These are phyloP conservation scores for Phytophthora hibernalis DNA, from an alignment of 352 stramenopile genomes.

Conservation along the genomic window DNA sequence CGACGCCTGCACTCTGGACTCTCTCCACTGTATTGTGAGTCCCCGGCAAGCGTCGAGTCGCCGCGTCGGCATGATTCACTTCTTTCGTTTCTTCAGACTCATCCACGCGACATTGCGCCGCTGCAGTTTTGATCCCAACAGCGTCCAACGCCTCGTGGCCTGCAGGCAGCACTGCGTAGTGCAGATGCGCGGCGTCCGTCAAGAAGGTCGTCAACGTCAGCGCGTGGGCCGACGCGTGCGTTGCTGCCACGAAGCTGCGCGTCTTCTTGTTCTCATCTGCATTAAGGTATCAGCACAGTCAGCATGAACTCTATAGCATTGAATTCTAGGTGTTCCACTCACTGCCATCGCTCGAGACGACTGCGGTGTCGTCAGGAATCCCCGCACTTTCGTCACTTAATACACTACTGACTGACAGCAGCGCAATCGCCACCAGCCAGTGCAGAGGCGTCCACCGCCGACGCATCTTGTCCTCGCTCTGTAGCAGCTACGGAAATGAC, in stretches of 20 bases:
- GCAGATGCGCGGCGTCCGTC: conserved; percentile 73
- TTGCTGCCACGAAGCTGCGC: conserved; percentile 62
- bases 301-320: neutral
- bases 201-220: conserved; percentile 79
- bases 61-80: neutral
- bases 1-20: neutral
- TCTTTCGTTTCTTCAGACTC: neutral
- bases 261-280: conserved; percentile 22
- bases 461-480: conserved; percentile 1
- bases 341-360: conserved; percentile 2
- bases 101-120: conserved; percentile 31
- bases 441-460: neutral
- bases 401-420: conserved; percentile 9
- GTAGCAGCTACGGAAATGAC: neutral
- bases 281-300: neutral
- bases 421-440: neutral
- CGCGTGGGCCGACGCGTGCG: conserved; percentile 45
- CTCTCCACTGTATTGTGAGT: conserved; percentile 17
- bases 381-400: conserved; percentile 6
- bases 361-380: neutral
- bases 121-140: conserved; percentile 51
- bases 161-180: conserved; percentile 66
- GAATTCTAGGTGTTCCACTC: neutral
- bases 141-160: conserved; percentile 53
- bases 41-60: conserved; percentile 1